phyloP scores from a whole-genome alignment of 257 asterid genomes.

The Rubia yunnanensis region DNA sequence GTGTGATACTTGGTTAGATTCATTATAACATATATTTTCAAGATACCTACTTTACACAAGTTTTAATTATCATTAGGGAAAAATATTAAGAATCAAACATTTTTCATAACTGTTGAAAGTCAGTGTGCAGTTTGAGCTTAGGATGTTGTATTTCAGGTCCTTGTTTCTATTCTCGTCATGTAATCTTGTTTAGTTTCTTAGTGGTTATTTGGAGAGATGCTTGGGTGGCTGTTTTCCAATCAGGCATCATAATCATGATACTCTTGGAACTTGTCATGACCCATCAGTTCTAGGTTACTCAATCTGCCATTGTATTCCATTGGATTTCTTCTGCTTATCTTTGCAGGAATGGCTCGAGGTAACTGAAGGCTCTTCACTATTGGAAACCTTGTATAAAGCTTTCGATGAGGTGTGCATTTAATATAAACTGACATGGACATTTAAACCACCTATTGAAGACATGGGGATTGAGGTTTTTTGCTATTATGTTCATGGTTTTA shows the following conservation, averaged over 20 bases:
- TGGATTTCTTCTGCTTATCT: slow-evolving; percentile 6
- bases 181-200: background rate
- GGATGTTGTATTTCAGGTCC: background rate
- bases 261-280: background rate
- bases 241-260: background rate
- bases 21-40: too few species aligned
- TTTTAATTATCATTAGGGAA: too few species aligned
- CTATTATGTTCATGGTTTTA: slow-evolving; percentile 26
- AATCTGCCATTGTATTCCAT: background rate
- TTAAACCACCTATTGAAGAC: background rate
- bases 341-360: slow-evolving; percentile 85
- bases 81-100: too few species aligned
- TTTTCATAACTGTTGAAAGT: background rate
- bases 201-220: background rate
- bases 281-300: background rate
- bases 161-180: background rate
- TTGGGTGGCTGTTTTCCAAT: background rate
- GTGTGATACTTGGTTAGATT: too few species aligned
- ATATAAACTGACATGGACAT: background rate
- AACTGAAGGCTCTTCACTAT: slow-evolving; percentile 48
- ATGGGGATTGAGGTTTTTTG: background rate
- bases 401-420: slow-evolving; percentile 74
- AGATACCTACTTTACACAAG: too few species aligned
- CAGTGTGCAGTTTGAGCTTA: too few species aligned
- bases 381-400: slow-evolving; percentile 68